phyloP scores from a whole-genome alignment of 805 yeast genomes.

The Candida boidinii region DNA sequence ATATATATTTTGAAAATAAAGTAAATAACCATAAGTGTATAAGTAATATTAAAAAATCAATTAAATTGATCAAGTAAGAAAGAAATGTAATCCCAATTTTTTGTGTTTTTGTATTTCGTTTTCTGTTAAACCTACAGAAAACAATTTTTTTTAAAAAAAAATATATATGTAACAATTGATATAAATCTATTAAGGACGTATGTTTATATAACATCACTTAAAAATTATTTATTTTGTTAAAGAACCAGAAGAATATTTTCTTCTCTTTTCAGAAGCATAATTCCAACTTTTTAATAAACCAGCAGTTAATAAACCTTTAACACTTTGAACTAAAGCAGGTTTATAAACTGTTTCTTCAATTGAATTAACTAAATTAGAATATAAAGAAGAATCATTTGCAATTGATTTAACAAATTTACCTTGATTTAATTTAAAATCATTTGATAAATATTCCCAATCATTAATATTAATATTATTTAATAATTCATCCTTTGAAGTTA shows the following conservation, averaged over 20 bases:
- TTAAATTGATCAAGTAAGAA: too few relatives aligned
- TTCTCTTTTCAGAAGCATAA: conserved; percentile 69
- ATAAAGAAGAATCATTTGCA: conserved; percentile 31
- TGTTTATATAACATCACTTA: background rate
- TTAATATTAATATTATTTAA: conserved; percentile 17
- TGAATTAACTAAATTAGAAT: conserved; percentile 25
- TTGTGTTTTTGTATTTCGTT: too few relatives aligned
- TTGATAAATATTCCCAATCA: conserved; percentile 27
- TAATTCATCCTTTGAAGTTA: conserved; percentile 8
- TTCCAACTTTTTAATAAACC: conserved; percentile 63
- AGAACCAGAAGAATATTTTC: conserved; percentile 27
- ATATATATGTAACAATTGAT: conserved; percentile 1
- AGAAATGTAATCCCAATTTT: too few relatives aligned
- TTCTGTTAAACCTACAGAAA: too few relatives aligned
- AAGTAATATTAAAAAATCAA: too few relatives aligned
- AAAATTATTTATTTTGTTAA: background rate
- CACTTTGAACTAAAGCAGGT: conserved; percentile 69
- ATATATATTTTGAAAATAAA: too few relatives aligned
- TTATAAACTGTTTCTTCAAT: conserved; percentile 49
- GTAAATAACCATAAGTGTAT: too few relatives aligned
- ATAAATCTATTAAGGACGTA: too few relatives aligned
- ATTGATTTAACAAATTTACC: conserved; percentile 31
- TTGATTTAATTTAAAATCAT: conserved; percentile 11
- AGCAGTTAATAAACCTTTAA: conserved; percentile 83
- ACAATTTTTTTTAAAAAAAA: background rate